Percentiles rank a stretch among this genome's conserved stretches.
Conservation (phyloP, 306 rosid species). For the Inga laurina region DNA sequence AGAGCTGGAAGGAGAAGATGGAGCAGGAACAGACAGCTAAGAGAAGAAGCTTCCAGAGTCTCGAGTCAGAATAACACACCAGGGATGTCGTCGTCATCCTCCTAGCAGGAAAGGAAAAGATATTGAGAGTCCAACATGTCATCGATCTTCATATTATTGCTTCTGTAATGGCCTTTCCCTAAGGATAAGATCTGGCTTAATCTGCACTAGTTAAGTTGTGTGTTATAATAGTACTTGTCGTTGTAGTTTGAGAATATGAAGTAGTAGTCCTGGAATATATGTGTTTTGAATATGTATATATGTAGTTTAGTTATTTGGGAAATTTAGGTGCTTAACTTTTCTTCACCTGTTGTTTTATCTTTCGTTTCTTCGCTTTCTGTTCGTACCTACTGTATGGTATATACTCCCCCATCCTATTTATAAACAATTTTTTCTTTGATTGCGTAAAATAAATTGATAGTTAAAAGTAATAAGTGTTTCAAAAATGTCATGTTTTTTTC, state of each 20-base stretch:
- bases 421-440: too few species aligned
- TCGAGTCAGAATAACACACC: not conserved
- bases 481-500: too few species aligned
- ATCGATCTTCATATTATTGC: not conserved
- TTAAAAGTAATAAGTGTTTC: too few species aligned
- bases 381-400: not conserved
- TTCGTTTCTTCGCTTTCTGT: not conserved
- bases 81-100: not conserved
- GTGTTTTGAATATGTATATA: not conserved
- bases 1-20: not conserved
- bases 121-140: not conserved
- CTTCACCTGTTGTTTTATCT: not conserved
- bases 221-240: not conserved
- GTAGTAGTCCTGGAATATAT: not conserved
- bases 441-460: too few species aligned
- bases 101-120: not conserved
- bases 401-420: too few species aligned
- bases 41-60: not conserved
- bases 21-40: not conserved
- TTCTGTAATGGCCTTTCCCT: conserved; percentile 6
- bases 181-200: too few species aligned
- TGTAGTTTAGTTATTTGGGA: not conserved
- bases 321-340: not conserved
- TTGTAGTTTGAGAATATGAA: not conserved
- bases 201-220: not conserved